These are phyloP conservation scores for Salvia rosmarinus DNA, from an alignment of 257 asterid genomes.

Conservation along the genomic window DNA sequence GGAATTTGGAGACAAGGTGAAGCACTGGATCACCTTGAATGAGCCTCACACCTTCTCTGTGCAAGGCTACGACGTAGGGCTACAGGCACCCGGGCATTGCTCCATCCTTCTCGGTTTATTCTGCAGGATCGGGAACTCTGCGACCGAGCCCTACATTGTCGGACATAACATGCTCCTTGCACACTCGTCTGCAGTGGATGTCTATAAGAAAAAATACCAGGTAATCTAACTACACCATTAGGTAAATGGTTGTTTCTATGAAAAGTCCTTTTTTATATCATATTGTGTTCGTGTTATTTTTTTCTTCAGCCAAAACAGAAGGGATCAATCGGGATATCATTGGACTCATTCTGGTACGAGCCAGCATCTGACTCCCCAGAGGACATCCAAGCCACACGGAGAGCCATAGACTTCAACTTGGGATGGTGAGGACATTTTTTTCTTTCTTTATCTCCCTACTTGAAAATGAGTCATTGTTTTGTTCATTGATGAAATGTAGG, in stretches of 20 bases:
- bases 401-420: slow-evolving; percentile 76
- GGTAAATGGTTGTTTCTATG: no score
- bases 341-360: slow-evolving; percentile 78
- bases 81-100: slow-evolving; percentile 78
- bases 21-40: slow-evolving; percentile 91
- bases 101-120: slow-evolving; percentile 54
- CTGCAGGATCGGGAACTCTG: slow-evolving; percentile 80
- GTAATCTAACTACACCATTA: slow-evolving; percentile 34
- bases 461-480: neutral
- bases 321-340: slow-evolving; percentile 69
- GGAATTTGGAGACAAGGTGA: slow-evolving; percentile 84
- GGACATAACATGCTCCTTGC: slow-evolving; percentile 73
- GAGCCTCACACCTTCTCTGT: slow-evolving; percentile 80
- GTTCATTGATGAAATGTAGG: slow-evolving; percentile 45
- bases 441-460: no score
- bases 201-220: slow-evolving; percentile 68
- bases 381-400: slow-evolving; percentile 60
- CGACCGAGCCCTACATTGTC: slow-evolving; percentile 77
- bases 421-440: slow-evolving; percentile 60
- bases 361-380: slow-evolving; percentile 51
- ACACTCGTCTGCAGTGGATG: slow-evolving; percentile 58
- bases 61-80: slow-evolving; percentile 80
- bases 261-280: neutral
- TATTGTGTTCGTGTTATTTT: neutral
- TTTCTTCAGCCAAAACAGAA: slow-evolving; percentile 49